Evolutionary conservation across 208 protist species (phyloP), one percentile per base, ranked within the genome.

Genomic region (Crithidia mellificae): DNA sequence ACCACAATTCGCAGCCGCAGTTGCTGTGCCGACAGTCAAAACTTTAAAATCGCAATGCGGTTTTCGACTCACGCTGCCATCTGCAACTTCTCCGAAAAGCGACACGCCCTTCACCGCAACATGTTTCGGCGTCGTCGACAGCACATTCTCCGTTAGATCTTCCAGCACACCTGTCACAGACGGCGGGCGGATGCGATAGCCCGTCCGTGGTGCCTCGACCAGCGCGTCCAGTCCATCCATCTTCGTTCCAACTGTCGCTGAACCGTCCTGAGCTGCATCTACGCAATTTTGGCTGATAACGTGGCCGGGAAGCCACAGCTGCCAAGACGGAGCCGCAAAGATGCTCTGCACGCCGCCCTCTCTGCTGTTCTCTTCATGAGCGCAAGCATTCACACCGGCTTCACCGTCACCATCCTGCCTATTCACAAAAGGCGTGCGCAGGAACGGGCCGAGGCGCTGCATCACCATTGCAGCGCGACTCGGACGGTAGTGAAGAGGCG

Each of bases 401-500:
- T 20, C 50, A 3, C 39, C 38, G 1, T 1, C 38, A 2, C 55
- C 9, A 47, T 51, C 54, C 19, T 64, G 54, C 32, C 30, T 36
- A 29, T 75, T 75, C 11, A 68, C 62, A 64, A 75, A 75, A 1
- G 69, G 69, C 25, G 57, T 58, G 41, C 82, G 71, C 56, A 91
- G 73, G 47, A 78, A 78, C 7, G 77, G 73, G 4, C 86, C 86
- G 24, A 94, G 82, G 29, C 85, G 77, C 62, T 84, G 72, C 63
- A 91, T 53, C 12, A 91, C 61, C 2, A 84, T 51, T 15, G 55
- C 63, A 0, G 70, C 77, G 6, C 79, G 79, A 51, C 79, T 87
- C 19, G 76, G 62, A 24, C 78, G 79, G 72, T 84, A 81, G 56
- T 90, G 83, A 57, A 94, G 72, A 50, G 85, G 80, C 6, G 83